Conservation (phyloP, 2,329 filamentous ascomycete species). For the Penicillium palitans region DNA sequence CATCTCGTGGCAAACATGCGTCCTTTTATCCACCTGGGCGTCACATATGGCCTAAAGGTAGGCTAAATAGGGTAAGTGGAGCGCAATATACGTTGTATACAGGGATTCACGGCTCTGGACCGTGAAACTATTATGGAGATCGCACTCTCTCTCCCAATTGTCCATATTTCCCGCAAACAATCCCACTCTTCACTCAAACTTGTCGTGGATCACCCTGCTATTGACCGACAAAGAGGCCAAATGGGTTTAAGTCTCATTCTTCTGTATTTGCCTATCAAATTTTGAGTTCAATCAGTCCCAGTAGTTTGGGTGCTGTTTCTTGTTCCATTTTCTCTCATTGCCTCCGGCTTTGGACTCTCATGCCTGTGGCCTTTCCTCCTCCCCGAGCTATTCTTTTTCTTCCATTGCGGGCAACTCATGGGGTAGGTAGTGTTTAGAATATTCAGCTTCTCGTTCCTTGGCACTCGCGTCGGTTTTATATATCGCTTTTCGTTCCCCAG, state of each 20-base stretch:
- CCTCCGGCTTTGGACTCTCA: neutral
- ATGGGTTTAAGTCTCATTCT: neutral
- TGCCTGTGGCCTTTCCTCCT: neutral
- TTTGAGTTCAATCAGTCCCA: constrained; percentile 6
- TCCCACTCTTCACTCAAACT: neutral
- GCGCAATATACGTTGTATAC: neutral
- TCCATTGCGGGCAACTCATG: neutral
- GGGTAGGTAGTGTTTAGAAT: neutral
- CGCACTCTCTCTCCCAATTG: neutral
- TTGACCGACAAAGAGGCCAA: neutral
- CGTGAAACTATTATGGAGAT: constrained; percentile 1
- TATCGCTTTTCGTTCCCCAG: neutral
- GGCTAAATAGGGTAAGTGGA: neutral
- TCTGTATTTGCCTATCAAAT: neutral
- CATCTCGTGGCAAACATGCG: neutral
- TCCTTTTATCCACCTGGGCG: neutral
- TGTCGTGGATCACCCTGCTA: neutral
- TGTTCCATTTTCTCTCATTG: neutral
- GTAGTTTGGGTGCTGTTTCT: neutral
- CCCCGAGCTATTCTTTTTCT: neutral
- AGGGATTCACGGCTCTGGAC: neutral
- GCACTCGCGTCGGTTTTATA: neutral
- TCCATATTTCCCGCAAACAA: neutral
- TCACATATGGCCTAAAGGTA: neutral
- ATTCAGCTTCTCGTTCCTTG: neutral